These are phyloP conservation scores for Stagonosporopsis vannaccii DNA, from an alignment of 2,329 filamentous ascomycete genomes.

Conservation along the genomic window DNA sequence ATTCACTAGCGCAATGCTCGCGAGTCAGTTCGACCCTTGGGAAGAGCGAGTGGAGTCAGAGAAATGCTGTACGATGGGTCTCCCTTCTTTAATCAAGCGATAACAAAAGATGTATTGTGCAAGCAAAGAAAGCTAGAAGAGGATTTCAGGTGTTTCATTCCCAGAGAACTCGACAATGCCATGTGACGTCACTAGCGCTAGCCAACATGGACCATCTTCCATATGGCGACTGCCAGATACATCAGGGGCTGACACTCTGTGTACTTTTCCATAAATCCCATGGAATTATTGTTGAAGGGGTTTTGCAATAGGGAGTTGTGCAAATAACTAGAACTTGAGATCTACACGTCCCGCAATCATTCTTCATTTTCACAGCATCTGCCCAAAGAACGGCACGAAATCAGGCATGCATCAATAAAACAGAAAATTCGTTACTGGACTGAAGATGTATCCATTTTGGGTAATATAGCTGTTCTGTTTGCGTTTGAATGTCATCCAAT, in stretches of 20 bases:
- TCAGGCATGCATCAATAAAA: background rate
- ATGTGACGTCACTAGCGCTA: constrained; percentile 9
- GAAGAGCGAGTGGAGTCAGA: background rate
- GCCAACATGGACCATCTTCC: too few species aligned
- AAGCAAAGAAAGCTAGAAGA: background rate
- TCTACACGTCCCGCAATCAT: background rate
- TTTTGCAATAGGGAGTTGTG: too few species aligned
- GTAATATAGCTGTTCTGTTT: too few species aligned
- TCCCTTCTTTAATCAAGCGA: background rate
- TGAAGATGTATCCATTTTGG: too few species aligned
- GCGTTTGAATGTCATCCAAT: too few species aligned
- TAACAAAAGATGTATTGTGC: background rate
- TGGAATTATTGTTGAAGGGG: too few species aligned
- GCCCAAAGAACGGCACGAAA: background rate
- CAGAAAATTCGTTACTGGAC: too few species aligned
- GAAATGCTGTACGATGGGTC: background rate
- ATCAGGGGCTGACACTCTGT: too few species aligned
- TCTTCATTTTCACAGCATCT: background rate
- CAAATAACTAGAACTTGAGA: too few species aligned
- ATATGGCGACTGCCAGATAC: background rate
- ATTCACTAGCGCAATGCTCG: background rate
- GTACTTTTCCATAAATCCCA: too few species aligned
- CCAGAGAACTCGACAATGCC: background rate
- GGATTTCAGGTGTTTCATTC: background rate
- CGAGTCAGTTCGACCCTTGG: background rate